Base-by-base conservation (phyloP, 2,329 filamentous ascomycete genomes). In the Orbilia brochopaga region DNA sequence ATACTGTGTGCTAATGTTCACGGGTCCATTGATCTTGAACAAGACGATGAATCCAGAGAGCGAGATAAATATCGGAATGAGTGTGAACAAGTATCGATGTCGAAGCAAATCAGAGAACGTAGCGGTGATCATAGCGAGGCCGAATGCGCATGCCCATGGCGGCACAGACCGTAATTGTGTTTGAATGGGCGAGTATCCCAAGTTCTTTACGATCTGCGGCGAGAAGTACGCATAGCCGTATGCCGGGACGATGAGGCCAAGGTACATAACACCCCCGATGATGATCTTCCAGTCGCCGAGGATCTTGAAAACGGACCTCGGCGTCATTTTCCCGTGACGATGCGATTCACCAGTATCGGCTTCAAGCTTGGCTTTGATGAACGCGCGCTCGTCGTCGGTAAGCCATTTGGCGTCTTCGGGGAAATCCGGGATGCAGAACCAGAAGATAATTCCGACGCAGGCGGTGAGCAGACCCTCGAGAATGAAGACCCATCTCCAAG, bases 401-500 rank as follows among this genome's bases (percentile, higher is more conserved):
- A 93, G 82, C 88, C 90, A 93, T 76, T 85, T 88, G 27, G 85
- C 86, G 59, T 90, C 85, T 79, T 91, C 89, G 1, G 89, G 89
- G 79, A 92, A 92, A 70, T 87, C 85, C 0, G 89, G 88, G 50
- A 92, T 85, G 44, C 85, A 79, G 78, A 91, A 92, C 79, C 85
- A 88, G 78, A 88, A 87, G 56, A 85, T 75, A 59, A 89, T 77
- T 44, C 86, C 84, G 52, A 88, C 81, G 24, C 88, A 76, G 63
- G 85, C 84, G 8, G 88, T 90, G 11, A 90, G 79, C 2, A 82
- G 75, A 4, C 90, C 90, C 78, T 92, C 90, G 6, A 93, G 79
- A 77, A 97, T 90, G 78, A 93, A 92, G 74, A 92, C 89, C 88
- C 89, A 92, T 60, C 90, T 82, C 90, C 90, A 94, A 8, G 88